Conservation (phyloP, 75 land plant genomes). For the Larix kaempferi region DNA sequence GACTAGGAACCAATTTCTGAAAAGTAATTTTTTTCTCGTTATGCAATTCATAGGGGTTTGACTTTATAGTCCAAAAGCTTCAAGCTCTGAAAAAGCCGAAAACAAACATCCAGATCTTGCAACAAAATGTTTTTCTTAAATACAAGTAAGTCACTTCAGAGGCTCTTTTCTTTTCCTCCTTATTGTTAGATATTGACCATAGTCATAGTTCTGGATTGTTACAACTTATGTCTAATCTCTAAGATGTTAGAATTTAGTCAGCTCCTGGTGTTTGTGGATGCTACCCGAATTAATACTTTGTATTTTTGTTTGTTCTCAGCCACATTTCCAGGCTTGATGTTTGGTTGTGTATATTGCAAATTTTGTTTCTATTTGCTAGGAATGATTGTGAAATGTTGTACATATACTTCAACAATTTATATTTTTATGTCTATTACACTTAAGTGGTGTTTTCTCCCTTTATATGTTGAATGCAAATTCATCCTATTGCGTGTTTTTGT, state of each 20-base stretch:
- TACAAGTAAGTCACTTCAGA: conserved; percentile 42
- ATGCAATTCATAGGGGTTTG: conserved; percentile 58
- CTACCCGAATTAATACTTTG: neutral
- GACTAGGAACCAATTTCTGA: neutral
- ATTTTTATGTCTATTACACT: neutral
- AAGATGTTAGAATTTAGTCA: neutral
- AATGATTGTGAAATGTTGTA: neutral
- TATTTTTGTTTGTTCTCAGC: neutral
- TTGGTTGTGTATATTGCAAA: neutral
- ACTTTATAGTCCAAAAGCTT: conserved; percentile 92
- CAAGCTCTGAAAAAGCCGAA: conserved; percentile 97
- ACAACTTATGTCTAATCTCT: neutral
- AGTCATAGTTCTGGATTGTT: conserved; percentile 21
- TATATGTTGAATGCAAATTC: neutral
- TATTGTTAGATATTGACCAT: conserved; percentile 12
- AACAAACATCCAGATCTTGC: conserved; percentile 98
- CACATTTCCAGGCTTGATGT: neutral
- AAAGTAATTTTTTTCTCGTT: neutral
- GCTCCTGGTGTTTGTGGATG: neutral
- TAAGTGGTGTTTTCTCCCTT: neutral
- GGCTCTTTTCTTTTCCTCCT: neutral
- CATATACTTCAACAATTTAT: neutral
- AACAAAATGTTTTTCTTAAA: conserved; percentile 90
- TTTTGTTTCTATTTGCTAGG: neutral
- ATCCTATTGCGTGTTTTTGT: neutral